Conservation (phyloP, 2,329 filamentous ascomycete genomes). For the Hysterium pulicare region DNA sequence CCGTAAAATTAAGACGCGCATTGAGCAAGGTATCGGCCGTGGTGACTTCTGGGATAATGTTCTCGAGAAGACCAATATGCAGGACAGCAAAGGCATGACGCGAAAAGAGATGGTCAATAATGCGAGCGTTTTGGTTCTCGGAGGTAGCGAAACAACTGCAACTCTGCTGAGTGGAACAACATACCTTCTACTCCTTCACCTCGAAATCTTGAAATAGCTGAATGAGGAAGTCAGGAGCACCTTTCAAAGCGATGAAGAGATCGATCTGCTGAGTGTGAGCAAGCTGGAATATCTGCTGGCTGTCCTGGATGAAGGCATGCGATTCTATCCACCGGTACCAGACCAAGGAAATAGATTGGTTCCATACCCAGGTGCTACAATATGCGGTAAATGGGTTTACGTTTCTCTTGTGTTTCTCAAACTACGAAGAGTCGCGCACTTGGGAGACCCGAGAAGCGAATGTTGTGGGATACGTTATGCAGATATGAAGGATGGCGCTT, state of each 20-base stretch:
- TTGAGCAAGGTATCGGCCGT: slow-evolving; percentile 22
- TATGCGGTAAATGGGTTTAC: slow-evolving; percentile 15
- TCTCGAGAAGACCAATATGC: slow-evolving; percentile 11
- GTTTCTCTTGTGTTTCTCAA: no score
- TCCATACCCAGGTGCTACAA: slow-evolving; percentile 7
- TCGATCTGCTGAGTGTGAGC: slow-evolving; percentile 16
- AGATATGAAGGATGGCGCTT: no score
- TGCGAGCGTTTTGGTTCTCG: slow-evolving; percentile 22
- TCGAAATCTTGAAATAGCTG: slow-evolving; percentile 11
- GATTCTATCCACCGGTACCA: slow-evolving; percentile 20
- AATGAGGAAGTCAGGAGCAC: slow-evolving; percentile 14
- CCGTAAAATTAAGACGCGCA: slow-evolving; percentile 20
- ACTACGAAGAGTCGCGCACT: no score
- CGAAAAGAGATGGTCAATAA: background rate
- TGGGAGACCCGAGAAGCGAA: no score
- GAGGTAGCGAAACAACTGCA: slow-evolving; percentile 39
- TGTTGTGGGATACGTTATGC: no score
- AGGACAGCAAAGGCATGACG: background rate
- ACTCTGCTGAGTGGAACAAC: slow-evolving; percentile 29
- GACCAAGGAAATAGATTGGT: slow-evolving; percentile 10
- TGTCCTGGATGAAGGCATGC: slow-evolving; percentile 14
- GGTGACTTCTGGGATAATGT: slow-evolving; percentile 20
- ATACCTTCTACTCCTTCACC: slow-evolving; percentile 21
- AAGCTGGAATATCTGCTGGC: slow-evolving; percentile 24
- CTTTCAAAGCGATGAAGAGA: slow-evolving; percentile 17